Percentiles rank a stretch among this genome's conserved stretches.
Evolutionary conservation across 495 filamentous ascomycete species (phyloP).

Genomic region (Hypoxylon fragiforme): DNA sequence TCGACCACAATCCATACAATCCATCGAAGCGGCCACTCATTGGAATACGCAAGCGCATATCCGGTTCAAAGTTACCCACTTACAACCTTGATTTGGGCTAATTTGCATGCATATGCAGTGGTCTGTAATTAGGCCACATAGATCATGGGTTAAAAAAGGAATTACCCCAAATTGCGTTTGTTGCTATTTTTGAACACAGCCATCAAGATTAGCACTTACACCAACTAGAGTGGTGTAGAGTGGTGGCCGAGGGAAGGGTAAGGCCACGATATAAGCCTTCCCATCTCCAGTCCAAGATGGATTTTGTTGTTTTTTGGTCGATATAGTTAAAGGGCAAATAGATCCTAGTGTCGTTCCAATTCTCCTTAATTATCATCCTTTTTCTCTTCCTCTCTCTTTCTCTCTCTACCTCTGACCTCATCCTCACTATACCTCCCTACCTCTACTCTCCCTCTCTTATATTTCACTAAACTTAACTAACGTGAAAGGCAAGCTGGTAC

Average conservation of each 20-base stretch:
- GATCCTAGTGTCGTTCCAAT: conserved; percentile 54
- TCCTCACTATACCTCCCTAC: conserved; percentile 22
- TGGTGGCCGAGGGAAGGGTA: conserved; percentile 32
- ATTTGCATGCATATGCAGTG: conserved; percentile 37
- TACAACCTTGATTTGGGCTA: conserved; percentile 37
- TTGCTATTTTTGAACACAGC: conserved; percentile 44
- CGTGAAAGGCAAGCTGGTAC: conserved; percentile 55
- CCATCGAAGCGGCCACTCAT: conserved; percentile 47
- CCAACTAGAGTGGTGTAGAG: conserved; percentile 21
- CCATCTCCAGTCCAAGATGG: conserved; percentile 43
- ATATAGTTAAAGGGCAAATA: conserved; percentile 40
- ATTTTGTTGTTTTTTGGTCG: conserved; percentile 37
- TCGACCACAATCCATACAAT: conserved; percentile 38
- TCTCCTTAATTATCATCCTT: conserved; percentile 42
- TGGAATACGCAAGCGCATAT: conserved; percentile 52
- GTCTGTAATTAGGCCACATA: conserved; percentile 40
- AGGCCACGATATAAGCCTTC: conserved; percentile 56
- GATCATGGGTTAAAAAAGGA: conserved; percentile 40
- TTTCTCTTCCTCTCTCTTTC: conserved; percentile 44
- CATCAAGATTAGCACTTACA: conserved; percentile 20
- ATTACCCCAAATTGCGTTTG: conserved; percentile 41
- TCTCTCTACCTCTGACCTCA: no score
- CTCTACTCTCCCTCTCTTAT: no score
- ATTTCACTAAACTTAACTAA: conserved; percentile 45
- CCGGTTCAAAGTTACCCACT: conserved; percentile 34